Conservation (phyloP, 2,329 filamentous ascomycete species). For the Fusarium illudens region DNA sequence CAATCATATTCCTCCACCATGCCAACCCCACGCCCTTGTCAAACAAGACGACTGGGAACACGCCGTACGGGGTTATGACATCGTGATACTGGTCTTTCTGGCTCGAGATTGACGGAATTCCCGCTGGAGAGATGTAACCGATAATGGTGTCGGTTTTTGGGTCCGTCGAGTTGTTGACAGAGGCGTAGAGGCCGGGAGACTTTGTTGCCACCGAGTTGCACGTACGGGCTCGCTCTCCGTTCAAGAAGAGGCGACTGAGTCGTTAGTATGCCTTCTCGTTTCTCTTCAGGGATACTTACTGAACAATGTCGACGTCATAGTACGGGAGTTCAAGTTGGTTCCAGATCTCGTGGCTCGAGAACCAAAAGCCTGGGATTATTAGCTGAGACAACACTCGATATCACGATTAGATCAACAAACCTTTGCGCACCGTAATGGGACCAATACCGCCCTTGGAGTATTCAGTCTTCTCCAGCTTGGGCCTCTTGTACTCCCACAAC, state of each 20-base stretch:
- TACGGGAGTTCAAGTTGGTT: constrained; percentile 55
- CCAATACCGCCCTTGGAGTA: constrained; percentile 49
- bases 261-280: neutral
- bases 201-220: constrained; percentile 52
- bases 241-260: constrained; percentile 48
- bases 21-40: constrained; percentile 50
- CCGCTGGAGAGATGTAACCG: constrained; percentile 53
- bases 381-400: neutral
- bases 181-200: constrained; percentile 52
- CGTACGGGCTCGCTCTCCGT: constrained; percentile 52
- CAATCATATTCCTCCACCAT: constrained; percentile 55
- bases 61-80: constrained; percentile 53
- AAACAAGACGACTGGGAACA: constrained; percentile 50
- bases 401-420: constrained; percentile 3
- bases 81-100: constrained; percentile 52
- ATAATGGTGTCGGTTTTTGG: constrained; percentile 47
- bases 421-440: constrained; percentile 53
- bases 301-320: constrained; percentile 51
- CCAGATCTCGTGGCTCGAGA: constrained; percentile 53
- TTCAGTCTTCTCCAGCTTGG: constrained; percentile 48
- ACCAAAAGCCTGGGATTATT: constrained; percentile 47
- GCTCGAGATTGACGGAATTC: constrained; percentile 51
- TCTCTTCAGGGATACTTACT: constrained; percentile 24
- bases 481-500: constrained; percentile 51
- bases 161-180: constrained; percentile 54